Conservation (phyloP, 176 grass and related monocot genomes). For the Musa acuminata region DNA sequence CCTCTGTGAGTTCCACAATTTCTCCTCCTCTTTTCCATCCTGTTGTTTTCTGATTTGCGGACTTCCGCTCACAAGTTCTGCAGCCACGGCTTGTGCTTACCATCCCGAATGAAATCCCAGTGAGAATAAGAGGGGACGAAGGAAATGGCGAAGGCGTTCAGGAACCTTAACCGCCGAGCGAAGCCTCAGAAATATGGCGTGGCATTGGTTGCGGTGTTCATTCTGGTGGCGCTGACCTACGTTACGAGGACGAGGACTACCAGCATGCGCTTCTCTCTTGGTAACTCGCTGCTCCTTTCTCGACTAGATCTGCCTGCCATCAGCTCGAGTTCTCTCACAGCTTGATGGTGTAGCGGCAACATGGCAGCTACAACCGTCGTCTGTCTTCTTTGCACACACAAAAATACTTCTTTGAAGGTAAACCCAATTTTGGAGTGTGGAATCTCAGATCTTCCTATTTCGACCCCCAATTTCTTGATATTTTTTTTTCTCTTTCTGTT, state of each 20-base stretch:
- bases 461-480: too few species aligned
- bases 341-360: not conserved
- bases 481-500: too few species aligned
- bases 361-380: not conserved
- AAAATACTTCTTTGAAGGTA: too few species aligned
- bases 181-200: not conserved
- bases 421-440: too few species aligned
- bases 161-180: not conserved
- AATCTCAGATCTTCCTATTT: too few species aligned
- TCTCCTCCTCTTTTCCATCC: too few species aligned
- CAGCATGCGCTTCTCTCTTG: not conserved
- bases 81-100: too few species aligned
- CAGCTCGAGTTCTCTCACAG: not conserved
- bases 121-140: not conserved
- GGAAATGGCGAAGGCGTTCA: constrained; percentile 5
- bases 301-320: not conserved
- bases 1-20: too few species aligned
- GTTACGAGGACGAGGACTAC: constrained; percentile 6
- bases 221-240: not conserved
- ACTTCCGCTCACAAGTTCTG: too few species aligned
- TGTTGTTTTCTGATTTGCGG: too few species aligned
- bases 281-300: not conserved
- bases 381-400: too few species aligned
- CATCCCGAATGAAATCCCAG: too few species aligned
- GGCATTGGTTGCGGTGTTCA: not conserved